Conservation (phyloP, 305 asterid genomes). For the Fraxinus paxiana region DNA sequence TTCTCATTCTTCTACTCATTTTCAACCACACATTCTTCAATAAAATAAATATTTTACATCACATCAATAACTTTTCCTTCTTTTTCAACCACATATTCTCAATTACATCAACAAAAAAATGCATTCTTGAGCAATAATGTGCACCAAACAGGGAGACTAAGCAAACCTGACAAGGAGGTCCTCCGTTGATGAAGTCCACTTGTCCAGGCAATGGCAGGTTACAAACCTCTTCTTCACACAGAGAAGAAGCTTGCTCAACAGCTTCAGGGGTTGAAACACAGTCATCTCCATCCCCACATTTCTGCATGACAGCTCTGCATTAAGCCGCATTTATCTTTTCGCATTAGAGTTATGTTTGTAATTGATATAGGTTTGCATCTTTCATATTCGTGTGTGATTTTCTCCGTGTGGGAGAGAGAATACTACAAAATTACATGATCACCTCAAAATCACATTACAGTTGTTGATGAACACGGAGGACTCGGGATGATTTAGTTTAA, state of each 20-base stretch:
- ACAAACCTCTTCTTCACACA: conserved; percentile 24
- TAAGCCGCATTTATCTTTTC: conserved; percentile 12
- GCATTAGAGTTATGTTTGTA: conserved; percentile 13
- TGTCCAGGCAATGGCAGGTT: not conserved
- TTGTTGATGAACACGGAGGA: conserved; percentile 68
- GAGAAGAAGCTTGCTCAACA: conserved; percentile 42
- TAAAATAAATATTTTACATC: too few species aligned
- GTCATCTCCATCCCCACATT: conserved; percentile 64
- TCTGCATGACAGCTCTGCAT: conserved; percentile 64
- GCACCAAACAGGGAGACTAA: not conserved
- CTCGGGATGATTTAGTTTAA: conserved; percentile 83
- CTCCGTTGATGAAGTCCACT: not conserved
- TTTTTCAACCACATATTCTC: too few species aligned
- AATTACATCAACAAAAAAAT: too few species aligned
- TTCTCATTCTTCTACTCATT: too few species aligned
- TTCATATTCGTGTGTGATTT: not conserved
- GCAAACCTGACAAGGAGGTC: not conserved
- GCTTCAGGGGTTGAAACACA: conserved; percentile 71
- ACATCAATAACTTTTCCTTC: too few species aligned
- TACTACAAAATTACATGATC: not conserved
- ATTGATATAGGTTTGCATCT: not conserved
- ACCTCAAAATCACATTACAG: conserved; percentile 91
- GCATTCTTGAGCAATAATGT: too few species aligned
- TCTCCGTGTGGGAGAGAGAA: not conserved
- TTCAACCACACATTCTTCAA: too few species aligned